Evolutionary conservation across 768 basidiomycete species (phyloP), one percentile per base, ranked within the genome.

Genomic region (Vishniacozyma victoriae): DNA sequence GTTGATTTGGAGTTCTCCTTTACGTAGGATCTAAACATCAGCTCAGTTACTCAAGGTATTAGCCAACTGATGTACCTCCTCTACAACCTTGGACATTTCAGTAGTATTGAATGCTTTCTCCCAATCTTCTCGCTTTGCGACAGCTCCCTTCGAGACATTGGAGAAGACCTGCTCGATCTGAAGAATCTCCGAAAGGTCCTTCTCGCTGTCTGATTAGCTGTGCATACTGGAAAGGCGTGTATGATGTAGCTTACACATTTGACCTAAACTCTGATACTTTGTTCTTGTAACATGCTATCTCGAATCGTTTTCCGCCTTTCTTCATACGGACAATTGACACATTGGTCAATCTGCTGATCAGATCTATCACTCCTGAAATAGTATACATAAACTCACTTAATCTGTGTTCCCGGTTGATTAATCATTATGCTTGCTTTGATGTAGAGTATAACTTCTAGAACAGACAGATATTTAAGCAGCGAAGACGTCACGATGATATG

Each of bases 251-350:
- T 68, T 72, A 88, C 83, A 93, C 86, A 53, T 91, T 91, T 49
- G 80, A 88, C 50, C 95, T 77, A 81, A 84, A 99, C 71, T 95
- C 92, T 60, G 92, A 88, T 22, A 99, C 95, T 74, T 96, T 96
- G 74, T 99, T 99, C 78, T 96, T 93, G 77, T 97, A 99, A 73
- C 91, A 95, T 29, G 95, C 93, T 62, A 99, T 86, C 93, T 99
- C 95, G 70, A 95, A 97, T 41, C 95, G 83, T 74, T 96, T 96
- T 35, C 95, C 95, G 38, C 86, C 89, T 70, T 97, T 97, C 78
- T 91, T 95, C 41, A 95, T 77, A 38, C 91, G 82, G 27, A 99
- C 95, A 70, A 97, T 80, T 31, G 90, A 90, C 50, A 97, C 93
- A 68, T 99, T 99, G 5, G 95, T 99, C 35, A 99, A 77, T 72